Conservation (phyloP, 2,329 filamentous ascomycete genomes). For the Trichocomaceae sp. region DNA sequence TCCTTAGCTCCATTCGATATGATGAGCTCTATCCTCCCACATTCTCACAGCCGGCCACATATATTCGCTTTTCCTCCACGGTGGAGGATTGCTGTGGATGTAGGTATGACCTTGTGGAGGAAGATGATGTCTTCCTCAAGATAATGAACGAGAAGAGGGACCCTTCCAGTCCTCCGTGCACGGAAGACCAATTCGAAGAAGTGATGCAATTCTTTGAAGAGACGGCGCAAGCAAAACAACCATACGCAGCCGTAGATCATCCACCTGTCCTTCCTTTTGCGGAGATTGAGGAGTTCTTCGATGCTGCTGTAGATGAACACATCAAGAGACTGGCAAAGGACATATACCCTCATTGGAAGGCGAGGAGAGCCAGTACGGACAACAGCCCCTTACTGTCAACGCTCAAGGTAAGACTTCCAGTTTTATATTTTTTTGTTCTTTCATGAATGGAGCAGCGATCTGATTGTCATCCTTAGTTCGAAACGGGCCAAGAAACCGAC, state of each 20-base stretch:
- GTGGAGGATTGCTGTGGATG: slow-evolving; percentile 91
- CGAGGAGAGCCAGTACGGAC: slow-evolving; percentile 56
- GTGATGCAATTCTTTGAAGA: slow-evolving; percentile 95
- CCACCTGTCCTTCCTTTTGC: slow-evolving; percentile 69
- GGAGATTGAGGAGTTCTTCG: slow-evolving; percentile 64
- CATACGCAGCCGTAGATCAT: slow-evolving; percentile 84
- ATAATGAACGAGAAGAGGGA: slow-evolving; percentile 73
- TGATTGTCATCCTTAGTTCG: slow-evolving; percentile 50
- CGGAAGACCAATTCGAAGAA: slow-evolving; percentile 86
- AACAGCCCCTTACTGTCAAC: slow-evolving; percentile 69
- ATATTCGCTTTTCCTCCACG: slow-evolving; percentile 96
- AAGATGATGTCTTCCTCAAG: slow-evolving; percentile 80
- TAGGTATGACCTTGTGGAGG: slow-evolving; percentile 88
- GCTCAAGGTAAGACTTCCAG: slow-evolving; percentile 54
- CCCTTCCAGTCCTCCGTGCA: slow-evolving; percentile 55
- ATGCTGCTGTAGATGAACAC: slow-evolving; percentile 50
- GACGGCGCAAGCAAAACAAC: slow-evolving; percentile 73
- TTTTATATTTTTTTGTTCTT: not conserved
- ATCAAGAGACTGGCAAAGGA: slow-evolving; percentile 61
- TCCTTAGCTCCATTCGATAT: slow-evolving; percentile 66
- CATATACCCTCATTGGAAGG: slow-evolving; percentile 86
- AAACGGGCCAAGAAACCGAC: slow-evolving; percentile 88
- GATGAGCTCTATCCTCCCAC: slow-evolving; percentile 74
- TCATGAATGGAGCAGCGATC: not conserved
- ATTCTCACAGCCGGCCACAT: slow-evolving; percentile 80